Base-by-base conservation (phyloP, 352 stramenopile genomes). In the Blastocystis sp. region DNA sequence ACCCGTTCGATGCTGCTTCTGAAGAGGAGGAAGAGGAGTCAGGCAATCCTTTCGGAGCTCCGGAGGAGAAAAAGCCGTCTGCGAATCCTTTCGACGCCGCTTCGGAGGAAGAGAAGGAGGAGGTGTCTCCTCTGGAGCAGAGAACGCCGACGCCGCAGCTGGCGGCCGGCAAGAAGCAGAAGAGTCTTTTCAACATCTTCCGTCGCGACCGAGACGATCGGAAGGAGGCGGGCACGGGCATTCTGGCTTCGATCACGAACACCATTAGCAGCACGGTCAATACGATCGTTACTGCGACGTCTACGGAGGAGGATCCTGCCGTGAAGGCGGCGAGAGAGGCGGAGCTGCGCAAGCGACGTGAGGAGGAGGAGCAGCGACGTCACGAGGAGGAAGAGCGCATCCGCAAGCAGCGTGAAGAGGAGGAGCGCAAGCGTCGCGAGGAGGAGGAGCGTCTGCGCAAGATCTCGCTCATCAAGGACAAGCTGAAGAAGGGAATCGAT, bases 171-270 rank as follows among this genome's bases (percentile, higher is more conserved):
- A 81, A 81, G 69, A 81, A 81, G 27, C 69, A 81, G 32, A 81
- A 81, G 69, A 81, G 69, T n/a, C 27, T 81, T 21, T 81, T 81
- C 46, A 64, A 64, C 32, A 44, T 81, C 7, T 81, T 81, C 53
- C 29, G 69, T 32, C 69, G 69, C 29, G 69, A 81, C 7, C 34
- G 24, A 1, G 49, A 81, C 14, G 69, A 81, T n/a, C 69, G 69
- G 4, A 81, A 81, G 29, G 48, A 61, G 4, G 69, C 49, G 0
- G 32, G n/a, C 14, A n/a, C 21, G 34, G 40, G 27, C 24, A 1
- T 81, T 1, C 63, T 81, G 34, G 36, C 29, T 24, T 81, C 69
- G 46, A 48, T 81, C 0, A 81, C 48, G 1, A 59, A 49, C 32
- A 49, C 18, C 1, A 81, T 81, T 38, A 81, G 24, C 18, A 46